Evolutionary conservation across 139 green algal genomes (phyloP), one percentile per base, ranked within the genome.

Genomic region (Eudorina sp.): DNA sequence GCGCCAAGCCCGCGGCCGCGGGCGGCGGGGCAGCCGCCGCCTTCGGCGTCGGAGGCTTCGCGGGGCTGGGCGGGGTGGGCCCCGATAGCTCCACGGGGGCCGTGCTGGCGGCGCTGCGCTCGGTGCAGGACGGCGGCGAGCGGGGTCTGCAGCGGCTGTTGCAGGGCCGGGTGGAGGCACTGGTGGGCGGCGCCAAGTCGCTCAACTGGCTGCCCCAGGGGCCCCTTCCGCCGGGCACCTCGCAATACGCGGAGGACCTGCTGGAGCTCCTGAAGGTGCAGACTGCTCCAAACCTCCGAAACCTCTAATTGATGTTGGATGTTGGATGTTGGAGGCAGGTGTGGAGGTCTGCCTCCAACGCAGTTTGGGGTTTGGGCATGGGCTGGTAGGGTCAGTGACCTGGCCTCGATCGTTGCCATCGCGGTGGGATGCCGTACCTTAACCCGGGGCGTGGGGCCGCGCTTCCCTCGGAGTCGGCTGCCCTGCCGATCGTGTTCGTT

Each of bases 191-290:
- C n/a, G 40, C 53, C 38, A 82, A 74, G 72, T 79, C 79, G 40
- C 53, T 85, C 29, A 64, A 90, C 27, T 96, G 94, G 94, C 66
- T 86, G 66, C 94, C 94, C 0, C 34, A 66, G 1, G 79, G 86
- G 82, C 90, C 92, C 36, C 83, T 91, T 38, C 83, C 85, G 29
- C n/a, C 46, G 2, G 66, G 51, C 27, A 81, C 74, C 25, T 93
- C 85, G 81, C 53, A 82, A 3, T 91, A 94, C 72, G 85, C 93
- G 0, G 83, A 92, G 0, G 92, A 94, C 40, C 90, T 96, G 62
- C 77, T 96, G 23, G 77, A 88, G 16, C 90, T 89, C 58, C 72
- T 96, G 9, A 91, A 93, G 92, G 94, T 91, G 41, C 11, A 90
- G 27, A n/a, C n/a, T n/a, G n/a, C n/a, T n/a, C n/a, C n/a, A n/a